phyloP scores from a whole-genome alignment of 2,329 filamentous ascomycete species.

The Pestalotiopsis sp. region DNA sequence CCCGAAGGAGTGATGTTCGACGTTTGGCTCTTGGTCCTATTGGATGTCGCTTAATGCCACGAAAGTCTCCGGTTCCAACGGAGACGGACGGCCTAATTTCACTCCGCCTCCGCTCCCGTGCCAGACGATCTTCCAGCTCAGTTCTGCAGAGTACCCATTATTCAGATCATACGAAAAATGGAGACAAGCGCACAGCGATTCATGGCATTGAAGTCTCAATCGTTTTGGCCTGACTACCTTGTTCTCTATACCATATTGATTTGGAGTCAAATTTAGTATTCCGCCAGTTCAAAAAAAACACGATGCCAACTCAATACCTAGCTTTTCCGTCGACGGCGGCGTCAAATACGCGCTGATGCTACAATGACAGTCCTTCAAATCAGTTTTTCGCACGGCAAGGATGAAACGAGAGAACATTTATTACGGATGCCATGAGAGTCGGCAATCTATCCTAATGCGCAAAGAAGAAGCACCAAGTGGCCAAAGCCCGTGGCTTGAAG shows the following conservation, averaged over 20 bases:
- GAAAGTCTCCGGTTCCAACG: constrained; percentile 15
- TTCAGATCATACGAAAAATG: not conserved
- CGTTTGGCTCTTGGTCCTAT: not conserved
- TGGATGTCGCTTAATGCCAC: not conserved
- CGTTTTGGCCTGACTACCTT: too few species aligned
- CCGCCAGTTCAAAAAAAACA: too few species aligned
- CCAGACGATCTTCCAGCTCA: not conserved
- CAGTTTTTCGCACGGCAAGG: not conserved
- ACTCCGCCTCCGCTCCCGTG: constrained; percentile 5
- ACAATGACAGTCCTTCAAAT: not conserved
- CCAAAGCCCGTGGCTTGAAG: not conserved
- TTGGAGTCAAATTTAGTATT: too few species aligned
- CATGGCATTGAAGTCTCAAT: too few species aligned
- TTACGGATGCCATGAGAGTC: not conserved
- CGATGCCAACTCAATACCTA: too few species aligned
- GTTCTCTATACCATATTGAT: too few species aligned
- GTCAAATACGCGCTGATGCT: too few species aligned
- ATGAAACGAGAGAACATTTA: not conserved
- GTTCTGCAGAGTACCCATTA: not conserved
- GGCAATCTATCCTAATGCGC: not conserved
- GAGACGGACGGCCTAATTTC: constrained; percentile 13
- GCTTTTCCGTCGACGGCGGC: too few species aligned
- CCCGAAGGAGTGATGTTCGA: not conserved
- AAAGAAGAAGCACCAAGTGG: not conserved
- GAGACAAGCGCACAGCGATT: not conserved